Conservation (phyloP, 106 monocot species). For the Dendrobium chrysotoxum region DNA sequence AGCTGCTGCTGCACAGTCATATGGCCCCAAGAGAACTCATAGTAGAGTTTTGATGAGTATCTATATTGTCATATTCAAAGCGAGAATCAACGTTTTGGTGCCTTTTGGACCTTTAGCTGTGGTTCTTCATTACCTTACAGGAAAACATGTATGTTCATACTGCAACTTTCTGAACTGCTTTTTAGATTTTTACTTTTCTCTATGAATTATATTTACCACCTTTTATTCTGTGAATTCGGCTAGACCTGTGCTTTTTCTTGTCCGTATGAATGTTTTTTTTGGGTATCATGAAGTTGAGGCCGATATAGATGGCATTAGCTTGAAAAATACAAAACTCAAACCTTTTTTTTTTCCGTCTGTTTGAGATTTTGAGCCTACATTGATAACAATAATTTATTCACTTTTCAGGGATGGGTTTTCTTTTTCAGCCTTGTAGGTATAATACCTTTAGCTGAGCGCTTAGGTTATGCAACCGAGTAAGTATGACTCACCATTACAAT, state of each 20-base stretch:
- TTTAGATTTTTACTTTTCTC: background rate
- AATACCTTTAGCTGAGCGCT: conserved; percentile 56
- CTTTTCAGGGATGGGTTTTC: conserved; percentile 35
- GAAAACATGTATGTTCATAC: conserved; percentile 63
- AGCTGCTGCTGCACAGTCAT: conserved; percentile 40
- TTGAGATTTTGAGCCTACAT: background rate
- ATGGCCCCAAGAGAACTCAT: conserved; percentile 13
- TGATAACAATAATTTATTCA: background rate
- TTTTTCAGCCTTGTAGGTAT: conserved; percentile 60
- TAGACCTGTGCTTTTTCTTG: background rate
- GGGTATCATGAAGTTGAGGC: background rate
- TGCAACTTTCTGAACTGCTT: conserved; percentile 11
- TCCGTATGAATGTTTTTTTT: background rate
- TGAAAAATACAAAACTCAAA: background rate
- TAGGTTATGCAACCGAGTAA: conserved; percentile 76
- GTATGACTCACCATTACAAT: conserved; percentile 8
- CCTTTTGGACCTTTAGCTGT: conserved; percentile 94
- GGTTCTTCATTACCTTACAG: conserved; percentile 74
- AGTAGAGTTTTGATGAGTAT: conserved; percentile 46
- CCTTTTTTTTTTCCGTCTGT: background rate
- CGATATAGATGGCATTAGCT: background rate
- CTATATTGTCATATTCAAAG: conserved; percentile 60
- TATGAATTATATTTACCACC: background rate
- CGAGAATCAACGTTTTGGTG: conserved; percentile 78
- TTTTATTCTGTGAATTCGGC: background rate